Evolutionary conservation across 441 rosid genomes (phyloP), one percentile per base, ranked within the genome.

Genomic region (Euphorbia schlechtendalii): DNA sequence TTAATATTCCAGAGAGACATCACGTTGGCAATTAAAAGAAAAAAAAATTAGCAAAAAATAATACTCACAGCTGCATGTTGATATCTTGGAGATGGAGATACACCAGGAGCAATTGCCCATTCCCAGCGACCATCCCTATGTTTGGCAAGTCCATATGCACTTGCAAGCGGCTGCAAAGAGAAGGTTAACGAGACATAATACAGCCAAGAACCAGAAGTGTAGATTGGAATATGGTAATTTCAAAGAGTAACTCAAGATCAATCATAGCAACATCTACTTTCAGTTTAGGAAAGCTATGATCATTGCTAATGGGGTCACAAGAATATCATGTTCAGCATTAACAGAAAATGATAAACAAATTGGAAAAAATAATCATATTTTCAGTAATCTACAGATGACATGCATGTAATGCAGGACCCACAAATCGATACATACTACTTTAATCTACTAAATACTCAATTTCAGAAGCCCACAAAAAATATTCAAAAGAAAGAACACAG

Each of bases 101-200:
- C 96, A 66, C 97, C 97, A 64, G 99, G 99, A 77, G 97, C 99
- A 75, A 94, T 94, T 66, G 97, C 97, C 99, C 99, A 94, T 82
- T 94, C 99, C 99, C 99, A 94, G 63, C 99, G 99, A 60, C 99
- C 99, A 78, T 94, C 99, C 76, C 97, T 89, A 69, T 94, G 99
- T 75, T 91, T 94, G 21, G 99, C 99, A 77, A 94, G 96, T 67
- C 98, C 99, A 80, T 94, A 94, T 59, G 99, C 99, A 76, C 92
- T 89, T 22, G 99, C 86, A 65, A 90, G 75, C 58, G 99, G 98
- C 97, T 94, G 83, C 68, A 27, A 32, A 2, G 41, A 48, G 46
- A 20, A 64, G 22, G 11, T 46, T 34, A 48, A 24, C 71, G 64
- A 53, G 55, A 60, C 25, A 13, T 32, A 3, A 41, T 25, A 68